A percentile compares a stretch with the other conserved stretches of the same genome.
phyloP scores from a whole-genome alignment of 1,139 yeast genomes.

The Blastobotrys persicus region DNA sequence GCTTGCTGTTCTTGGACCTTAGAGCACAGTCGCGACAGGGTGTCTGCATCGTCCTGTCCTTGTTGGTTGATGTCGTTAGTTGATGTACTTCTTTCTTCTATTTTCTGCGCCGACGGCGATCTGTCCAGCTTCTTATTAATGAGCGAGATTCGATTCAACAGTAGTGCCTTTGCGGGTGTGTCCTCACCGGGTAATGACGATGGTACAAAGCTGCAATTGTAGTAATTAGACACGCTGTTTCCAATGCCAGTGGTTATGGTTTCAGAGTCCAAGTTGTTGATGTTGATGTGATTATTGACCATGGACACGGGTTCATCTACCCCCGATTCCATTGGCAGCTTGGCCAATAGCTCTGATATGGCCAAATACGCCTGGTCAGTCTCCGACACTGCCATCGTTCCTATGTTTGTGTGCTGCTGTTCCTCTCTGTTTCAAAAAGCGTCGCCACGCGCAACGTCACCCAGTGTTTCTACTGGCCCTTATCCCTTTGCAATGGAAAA shows the following conservation, averaged over 20 bases:
- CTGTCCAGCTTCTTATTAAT: slow-evolving; percentile 8
- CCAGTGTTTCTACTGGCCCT: neutral
- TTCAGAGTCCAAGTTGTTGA: neutral
- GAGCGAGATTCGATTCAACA: slow-evolving; percentile 21
- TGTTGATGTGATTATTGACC: slow-evolving; percentile 7
- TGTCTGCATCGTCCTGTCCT: slow-evolving; percentile 11
- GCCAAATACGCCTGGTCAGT: slow-evolving; percentile 25
- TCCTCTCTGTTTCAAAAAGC: neutral
- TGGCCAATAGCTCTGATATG: slow-evolving; percentile 20
- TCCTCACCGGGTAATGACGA: slow-evolving; percentile 24
- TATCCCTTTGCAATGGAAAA: no score
- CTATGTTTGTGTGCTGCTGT: neutral
- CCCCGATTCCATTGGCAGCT: slow-evolving; percentile 9
- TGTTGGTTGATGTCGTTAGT: neutral
- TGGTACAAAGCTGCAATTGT: slow-evolving; percentile 8
- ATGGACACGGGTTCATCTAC: slow-evolving; percentile 7
- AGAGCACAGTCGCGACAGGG: slow-evolving; percentile 28
- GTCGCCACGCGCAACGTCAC: neutral
- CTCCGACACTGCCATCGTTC: slow-evolving; percentile 11
- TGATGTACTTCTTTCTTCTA: neutral
- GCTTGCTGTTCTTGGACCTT: slow-evolving; percentile 40
- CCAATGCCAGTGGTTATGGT: slow-evolving; percentile 2
- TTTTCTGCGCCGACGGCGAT: neutral
- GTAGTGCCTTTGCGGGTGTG: slow-evolving; percentile 26
- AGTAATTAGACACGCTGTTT: neutral